A percentile compares a stretch with the other conserved stretches of the same genome.
Conservation (phyloP, 2,329 filamentous ascomycete genomes). For the Hymenoscyphus albidus region DNA sequence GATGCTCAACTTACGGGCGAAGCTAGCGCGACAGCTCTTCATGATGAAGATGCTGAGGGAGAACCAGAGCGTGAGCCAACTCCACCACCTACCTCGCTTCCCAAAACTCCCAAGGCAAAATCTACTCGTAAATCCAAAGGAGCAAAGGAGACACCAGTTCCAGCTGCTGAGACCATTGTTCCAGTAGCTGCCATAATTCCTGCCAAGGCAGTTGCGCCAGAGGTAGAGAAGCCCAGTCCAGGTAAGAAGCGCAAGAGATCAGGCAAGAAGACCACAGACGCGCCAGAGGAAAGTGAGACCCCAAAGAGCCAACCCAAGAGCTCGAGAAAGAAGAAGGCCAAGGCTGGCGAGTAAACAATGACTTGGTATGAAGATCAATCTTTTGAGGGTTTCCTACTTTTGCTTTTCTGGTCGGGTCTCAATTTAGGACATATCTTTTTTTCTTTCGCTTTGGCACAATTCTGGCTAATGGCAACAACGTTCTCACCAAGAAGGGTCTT, state of each 20-base stretch:
- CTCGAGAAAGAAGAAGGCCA: constrained; percentile 40
- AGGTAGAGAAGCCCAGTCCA: constrained; percentile 42
- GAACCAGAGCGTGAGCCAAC: constrained; percentile 44
- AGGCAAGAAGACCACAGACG: constrained; percentile 44
- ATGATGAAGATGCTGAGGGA: constrained; percentile 34
- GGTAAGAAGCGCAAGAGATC: constrained; percentile 61
- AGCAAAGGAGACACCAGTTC: constrained; percentile 19
- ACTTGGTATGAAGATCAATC: not conserved
- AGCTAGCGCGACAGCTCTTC: constrained; percentile 38
- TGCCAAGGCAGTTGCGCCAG: constrained; percentile 19
- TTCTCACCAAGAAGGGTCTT: not conserved
- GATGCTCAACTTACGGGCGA: constrained; percentile 46
- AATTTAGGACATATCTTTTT: constrained; percentile 3
- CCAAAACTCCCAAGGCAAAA: constrained; percentile 55
- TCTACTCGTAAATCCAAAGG: constrained; percentile 38
- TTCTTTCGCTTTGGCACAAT: not conserved
- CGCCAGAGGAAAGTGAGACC: constrained; percentile 43
- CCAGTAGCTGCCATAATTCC: constrained; percentile 23
- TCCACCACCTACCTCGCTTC: constrained; percentile 24
- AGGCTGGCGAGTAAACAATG: constrained; percentile 50
- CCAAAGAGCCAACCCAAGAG: constrained; percentile 29
- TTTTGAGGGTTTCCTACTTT: not conserved
- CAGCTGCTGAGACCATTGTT: constrained; percentile 20
- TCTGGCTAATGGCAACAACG: not conserved
- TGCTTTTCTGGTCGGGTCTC: not conserved